Conservation (phyloP, 73 alveolate genomes). For the Tetrahymena elliotti region DNA sequence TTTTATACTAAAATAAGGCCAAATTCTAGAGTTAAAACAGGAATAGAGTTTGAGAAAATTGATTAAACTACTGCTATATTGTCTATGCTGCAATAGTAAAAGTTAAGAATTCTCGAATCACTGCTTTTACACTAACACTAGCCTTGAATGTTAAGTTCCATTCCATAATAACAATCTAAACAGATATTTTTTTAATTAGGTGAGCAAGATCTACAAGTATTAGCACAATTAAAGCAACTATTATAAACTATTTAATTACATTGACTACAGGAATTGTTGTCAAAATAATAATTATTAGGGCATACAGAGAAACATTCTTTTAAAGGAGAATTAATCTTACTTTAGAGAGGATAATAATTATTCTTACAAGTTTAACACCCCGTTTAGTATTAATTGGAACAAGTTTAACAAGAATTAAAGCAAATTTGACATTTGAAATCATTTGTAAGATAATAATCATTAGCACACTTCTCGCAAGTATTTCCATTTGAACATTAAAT, state of each 20-base stretch:
- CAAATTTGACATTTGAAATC: neutral
- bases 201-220: neutral
- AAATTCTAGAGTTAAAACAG: neutral
- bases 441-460: too few relatives aligned
- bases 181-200: neutral
- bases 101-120: neutral
- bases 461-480: neutral
- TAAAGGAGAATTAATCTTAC: too few relatives aligned
- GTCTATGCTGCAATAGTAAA: neutral
- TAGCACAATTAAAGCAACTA: neutral
- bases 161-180: neutral
- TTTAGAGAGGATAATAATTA: neutral
- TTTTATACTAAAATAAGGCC: neutral
- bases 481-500: neutral
- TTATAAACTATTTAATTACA: neutral
- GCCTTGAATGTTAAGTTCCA: neutral
- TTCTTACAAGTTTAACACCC: neutral
- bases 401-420: neutral
- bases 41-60: neutral
- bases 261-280: neutral
- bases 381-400: neutral
- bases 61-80: neutral
- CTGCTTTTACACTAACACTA: neutral
- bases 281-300: neutral
- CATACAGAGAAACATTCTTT: neutral